Conservation (phyloP, 116 monocot genomes). For the Iris pallida region DNA sequence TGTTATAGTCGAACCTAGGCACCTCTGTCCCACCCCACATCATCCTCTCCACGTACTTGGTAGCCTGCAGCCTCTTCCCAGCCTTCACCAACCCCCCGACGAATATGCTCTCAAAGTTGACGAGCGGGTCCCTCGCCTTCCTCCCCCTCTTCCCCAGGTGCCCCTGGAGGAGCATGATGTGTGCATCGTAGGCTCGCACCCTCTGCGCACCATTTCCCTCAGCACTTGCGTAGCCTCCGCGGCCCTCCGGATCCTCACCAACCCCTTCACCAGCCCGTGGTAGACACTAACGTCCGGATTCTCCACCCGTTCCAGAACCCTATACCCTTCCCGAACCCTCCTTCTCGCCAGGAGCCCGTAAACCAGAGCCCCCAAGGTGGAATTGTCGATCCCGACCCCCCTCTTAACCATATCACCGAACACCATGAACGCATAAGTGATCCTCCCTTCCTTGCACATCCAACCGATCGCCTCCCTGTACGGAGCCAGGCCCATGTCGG, state of each 20-base stretch:
- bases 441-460: conserved; percentile 56
- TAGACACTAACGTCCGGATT: conserved; percentile 40
- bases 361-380: conserved; percentile 35
- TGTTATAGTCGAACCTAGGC: conserved; percentile 77
- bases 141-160: conserved; percentile 85
- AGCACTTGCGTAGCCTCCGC: conserved; percentile 73
- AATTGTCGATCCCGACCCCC: conserved; percentile 37
- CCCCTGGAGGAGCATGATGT: conserved; percentile 86
- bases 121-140: conserved; percentile 49
- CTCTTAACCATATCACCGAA: conserved; percentile 80
- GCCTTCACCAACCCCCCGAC: conserved; percentile 78
- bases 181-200: conserved; percentile 78
- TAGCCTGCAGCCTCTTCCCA: conserved; percentile 54
- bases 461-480: conserved; percentile 44
- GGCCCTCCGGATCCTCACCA: conserved; percentile 49
- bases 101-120: conserved; percentile 77
- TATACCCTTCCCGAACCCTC: conserved; percentile 57
- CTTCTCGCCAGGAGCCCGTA: conserved; percentile 51
- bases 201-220: conserved; percentile 55
- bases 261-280: conserved; percentile 81
- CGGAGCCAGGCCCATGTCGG: conserved; percentile 25
- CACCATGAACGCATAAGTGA: conserved; percentile 38
- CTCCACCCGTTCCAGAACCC: conserved; percentile 15
- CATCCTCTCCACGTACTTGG: conserved; percentile 82
- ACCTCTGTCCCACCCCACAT: conserved; percentile 41